phyloP scores from a whole-genome alignment of 2,329 filamentous ascomycete genomes.

The Thelonectria olida region DNA sequence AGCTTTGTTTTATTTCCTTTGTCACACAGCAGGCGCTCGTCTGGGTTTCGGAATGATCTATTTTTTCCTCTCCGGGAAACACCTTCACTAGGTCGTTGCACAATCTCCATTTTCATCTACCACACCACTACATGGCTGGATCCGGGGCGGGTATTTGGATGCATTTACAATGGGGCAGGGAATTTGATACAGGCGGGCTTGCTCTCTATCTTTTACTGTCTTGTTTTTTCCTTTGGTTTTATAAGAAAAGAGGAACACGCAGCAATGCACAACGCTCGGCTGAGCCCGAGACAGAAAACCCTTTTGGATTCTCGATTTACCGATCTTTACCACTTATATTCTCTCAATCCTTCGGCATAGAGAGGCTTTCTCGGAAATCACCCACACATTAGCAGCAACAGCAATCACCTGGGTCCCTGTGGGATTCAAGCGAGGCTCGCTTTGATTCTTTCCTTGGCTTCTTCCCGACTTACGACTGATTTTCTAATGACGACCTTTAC shows the following conservation, averaged over 20 bases:
- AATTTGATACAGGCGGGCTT: slow-evolving; percentile 57
- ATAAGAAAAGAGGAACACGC: slow-evolving; percentile 68
- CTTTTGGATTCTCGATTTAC: slow-evolving; percentile 52
- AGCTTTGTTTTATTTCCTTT: slow-evolving; percentile 42
- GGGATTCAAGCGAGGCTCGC: slow-evolving; percentile 42
- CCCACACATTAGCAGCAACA: slow-evolving; percentile 22
- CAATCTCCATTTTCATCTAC: slow-evolving; percentile 52
- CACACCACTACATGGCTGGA: slow-evolving; percentile 64
- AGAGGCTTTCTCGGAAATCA: slow-evolving; percentile 41
- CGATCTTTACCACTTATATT: slow-evolving; percentile 35
- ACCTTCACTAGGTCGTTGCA: slow-evolving; percentile 42
- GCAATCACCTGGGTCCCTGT: slow-evolving; percentile 19
- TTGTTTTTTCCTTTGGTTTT: slow-evolving; percentile 42
- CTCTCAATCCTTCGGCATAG: slow-evolving; percentile 38
- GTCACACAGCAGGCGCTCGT: slow-evolving; percentile 55
- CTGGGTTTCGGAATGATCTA: slow-evolving; percentile 44
- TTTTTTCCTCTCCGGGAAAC: slow-evolving; percentile 52
- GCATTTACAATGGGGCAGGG: slow-evolving; percentile 63
- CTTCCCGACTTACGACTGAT: slow-evolving; percentile 53
- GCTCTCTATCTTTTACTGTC: slow-evolving; percentile 44
- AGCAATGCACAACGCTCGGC: slow-evolving; percentile 69
- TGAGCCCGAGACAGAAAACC: slow-evolving; percentile 58
- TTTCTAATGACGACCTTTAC: slow-evolving; percentile 56
- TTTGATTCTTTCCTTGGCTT: slow-evolving; percentile 49
- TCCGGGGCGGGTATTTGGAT: slow-evolving; percentile 60